Conservation (phyloP, 1,139 yeast genomes). For the Hansenula lynferdii region DNA sequence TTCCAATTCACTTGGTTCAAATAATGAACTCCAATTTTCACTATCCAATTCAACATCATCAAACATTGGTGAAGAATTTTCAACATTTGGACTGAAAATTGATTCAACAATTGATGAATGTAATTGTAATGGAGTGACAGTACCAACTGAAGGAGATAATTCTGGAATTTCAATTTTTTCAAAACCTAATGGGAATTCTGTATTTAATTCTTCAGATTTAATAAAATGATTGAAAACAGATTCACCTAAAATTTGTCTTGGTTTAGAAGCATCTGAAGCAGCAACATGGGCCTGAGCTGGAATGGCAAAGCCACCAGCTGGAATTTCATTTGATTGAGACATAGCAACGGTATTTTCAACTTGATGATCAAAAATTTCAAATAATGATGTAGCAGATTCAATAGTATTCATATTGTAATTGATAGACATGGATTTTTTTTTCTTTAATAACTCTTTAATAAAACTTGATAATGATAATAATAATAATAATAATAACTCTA, state of each 20-base stretch:
- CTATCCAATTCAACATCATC: conserved; percentile 43
- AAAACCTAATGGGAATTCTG: conserved; percentile 17
- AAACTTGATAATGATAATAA: conserved; percentile 3
- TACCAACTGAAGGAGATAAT: conserved; percentile 22
- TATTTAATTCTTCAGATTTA: conserved; percentile 17
- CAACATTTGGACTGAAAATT: conserved; percentile 45
- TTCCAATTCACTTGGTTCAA: conserved; percentile 28
- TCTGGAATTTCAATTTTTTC: conserved; percentile 19
- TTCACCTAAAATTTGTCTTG: conserved; percentile 35
- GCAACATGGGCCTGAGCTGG: conserved; percentile 1
- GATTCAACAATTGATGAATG: conserved; percentile 60
- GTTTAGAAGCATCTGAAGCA: conserved; percentile 10
- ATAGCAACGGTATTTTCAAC: conserved; percentile 6
- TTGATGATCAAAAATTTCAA: conserved; percentile 22
- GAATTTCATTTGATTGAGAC: conserved; percentile 1
- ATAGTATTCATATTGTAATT: conserved; percentile 5
- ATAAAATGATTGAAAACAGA: conserved; percentile 35
- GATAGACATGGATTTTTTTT: conserved; percentile 7
- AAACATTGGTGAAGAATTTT: conserved; percentile 62
- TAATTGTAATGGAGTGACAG: conserved; percentile 43
- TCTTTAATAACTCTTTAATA: not conserved
- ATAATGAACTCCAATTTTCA: conserved; percentile 63
- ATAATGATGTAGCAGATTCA: conserved; percentile 16
- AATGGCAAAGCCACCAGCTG: conserved; percentile 1
- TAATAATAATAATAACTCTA: not conserved